Percentiles rank a stretch among this genome's conserved stretches.
Conservation (phyloP, 768 basidiomycete species). For the Nidula microcarpa region DNA sequence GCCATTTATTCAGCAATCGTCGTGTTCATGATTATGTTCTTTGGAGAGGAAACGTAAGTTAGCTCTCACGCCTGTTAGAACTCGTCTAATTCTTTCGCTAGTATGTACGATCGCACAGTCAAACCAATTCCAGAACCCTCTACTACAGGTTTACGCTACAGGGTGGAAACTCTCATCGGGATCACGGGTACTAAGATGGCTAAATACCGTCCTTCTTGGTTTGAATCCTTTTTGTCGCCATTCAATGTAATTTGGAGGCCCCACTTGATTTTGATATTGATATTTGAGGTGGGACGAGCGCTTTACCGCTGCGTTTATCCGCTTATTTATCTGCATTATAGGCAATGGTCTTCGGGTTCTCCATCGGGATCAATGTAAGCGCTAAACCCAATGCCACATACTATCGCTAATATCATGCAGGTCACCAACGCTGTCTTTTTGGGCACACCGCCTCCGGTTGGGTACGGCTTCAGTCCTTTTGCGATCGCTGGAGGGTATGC, state of each 20-base stretch:
- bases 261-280: conserved; percentile 45
- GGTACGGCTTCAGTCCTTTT: conserved; percentile 48
- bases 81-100: conserved; percentile 13
- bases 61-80: background rate
- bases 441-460: conserved; percentile 48
- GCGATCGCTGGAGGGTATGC: conserved; percentile 52
- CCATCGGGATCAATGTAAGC: conserved; percentile 58
- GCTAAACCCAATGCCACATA: background rate
- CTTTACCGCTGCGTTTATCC: background rate
- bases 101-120: conserved; percentile 60
- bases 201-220: conserved; percentile 52
- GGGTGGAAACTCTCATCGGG: conserved; percentile 60
- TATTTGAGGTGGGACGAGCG: conserved; percentile 42
- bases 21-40: conserved; percentile 51
- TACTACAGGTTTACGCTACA: conserved; percentile 40
- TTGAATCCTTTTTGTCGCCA: conserved; percentile 36
- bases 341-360: conserved; percentile 60
- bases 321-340: conserved; percentile 9
- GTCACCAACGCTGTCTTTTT: conserved; percentile 68
- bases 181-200: conserved; percentile 58
- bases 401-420: conserved; percentile 17
- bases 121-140: conserved; percentile 43
- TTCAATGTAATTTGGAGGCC: conserved; percentile 62
- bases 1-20: conserved; percentile 56
- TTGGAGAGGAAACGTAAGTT: conserved; percentile 62